Evolutionary conservation across 2,329 filamentous ascomycete species (phyloP).

Genomic region (Gaeumannomyces sp.): DNA sequence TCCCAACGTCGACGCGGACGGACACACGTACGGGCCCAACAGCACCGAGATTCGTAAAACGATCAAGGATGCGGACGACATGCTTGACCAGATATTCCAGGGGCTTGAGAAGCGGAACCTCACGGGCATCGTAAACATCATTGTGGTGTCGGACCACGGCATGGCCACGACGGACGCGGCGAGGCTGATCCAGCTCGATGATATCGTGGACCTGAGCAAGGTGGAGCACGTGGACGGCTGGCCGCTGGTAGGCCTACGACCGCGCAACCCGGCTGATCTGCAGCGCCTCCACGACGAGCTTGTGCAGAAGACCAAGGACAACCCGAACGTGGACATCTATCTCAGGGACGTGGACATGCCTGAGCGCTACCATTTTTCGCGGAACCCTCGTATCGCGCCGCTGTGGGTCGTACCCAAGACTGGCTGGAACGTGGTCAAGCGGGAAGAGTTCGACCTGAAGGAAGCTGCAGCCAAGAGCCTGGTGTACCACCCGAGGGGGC

Average conservation of each 20-base stretch:
- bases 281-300: conserved; percentile 59
- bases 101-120: conserved; percentile 78
- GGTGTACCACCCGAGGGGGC: conserved; percentile 71
- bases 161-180: conserved; percentile 89
- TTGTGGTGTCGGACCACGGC: conserved; percentile 95
- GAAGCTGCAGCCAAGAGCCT: conserved; percentile 57
- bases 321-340: conserved; percentile 78
- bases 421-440: conserved; percentile 85
- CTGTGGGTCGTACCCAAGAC: conserved; percentile 90
- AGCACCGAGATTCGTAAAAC: conserved; percentile 82
- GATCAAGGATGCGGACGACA: conserved; percentile 72
- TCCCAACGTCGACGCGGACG: conserved; percentile 81
- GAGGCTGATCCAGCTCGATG: conserved; percentile 82
- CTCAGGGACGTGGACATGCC: conserved; percentile 86
- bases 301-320: conserved; percentile 48
- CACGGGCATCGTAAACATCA: conserved; percentile 83
- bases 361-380: conserved; percentile 81
- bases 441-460: conserved; percentile 69
- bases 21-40: conserved; percentile 87
- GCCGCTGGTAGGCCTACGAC: conserved; percentile 85
- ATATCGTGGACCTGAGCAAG: conserved; percentile 70
- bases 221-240: conserved; percentile 88
- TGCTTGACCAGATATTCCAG: conserved; percentile 70
- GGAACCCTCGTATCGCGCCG: conserved; percentile 85
- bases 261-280: conserved; percentile 63